Evolutionary conservation across 106 monocot species (phyloP), one percentile per base, ranked within the genome.

Genomic region (Alisma plantagoaquatica): DNA sequence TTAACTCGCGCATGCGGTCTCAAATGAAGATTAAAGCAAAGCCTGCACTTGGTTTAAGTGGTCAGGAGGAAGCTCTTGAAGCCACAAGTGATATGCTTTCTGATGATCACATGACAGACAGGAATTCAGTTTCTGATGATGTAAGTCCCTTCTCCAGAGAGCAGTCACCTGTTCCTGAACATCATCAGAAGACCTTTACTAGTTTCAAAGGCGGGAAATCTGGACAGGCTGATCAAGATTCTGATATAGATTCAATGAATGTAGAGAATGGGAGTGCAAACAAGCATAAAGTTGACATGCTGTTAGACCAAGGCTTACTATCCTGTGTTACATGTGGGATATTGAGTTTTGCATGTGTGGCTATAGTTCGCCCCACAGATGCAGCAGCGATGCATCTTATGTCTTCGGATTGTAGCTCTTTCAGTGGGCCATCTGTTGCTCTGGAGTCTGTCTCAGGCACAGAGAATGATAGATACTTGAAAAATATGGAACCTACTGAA

Each of bases 251-350:
- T n/a, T n/a, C n/a, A n/a, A n/a, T n/a, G n/a, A n/a, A n/a, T n/a
- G n/a, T n/a, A n/a, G n/a, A n/a, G n/a, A n/a, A n/a, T n/a, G n/a
- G n/a, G n/a, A n/a, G n/a, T n/a, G n/a, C n/a, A n/a, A n/a, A n/a
- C n/a, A n/a, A n/a, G n/a, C n/a, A n/a, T n/a, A n/a, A n/a, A n/a
- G n/a, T n/a, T n/a, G n/a, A n/a, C n/a, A n/a, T n/a, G n/a, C n/a
- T 80, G 43, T 51, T 91, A 44, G 84, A 85, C 58, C 84, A 91
- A 72, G 84, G 84, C 18, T 45, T 91, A 25, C 27, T 91, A 29
- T 81, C 91, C 55, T 91, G 91, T 75, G 91, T 91, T 20, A 76
- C 91, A 63, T 91, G 91, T 67, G 91, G 91, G 27, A 77, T 91
- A 51, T 75, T 91, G 66, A 91, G 91, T 64, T 91, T 81, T 64